Percentiles rank a stretch among this genome's conserved stretches.
Conservation (phyloP, 179 eudicot genomes). For the Carnegiea gigantea region DNA sequence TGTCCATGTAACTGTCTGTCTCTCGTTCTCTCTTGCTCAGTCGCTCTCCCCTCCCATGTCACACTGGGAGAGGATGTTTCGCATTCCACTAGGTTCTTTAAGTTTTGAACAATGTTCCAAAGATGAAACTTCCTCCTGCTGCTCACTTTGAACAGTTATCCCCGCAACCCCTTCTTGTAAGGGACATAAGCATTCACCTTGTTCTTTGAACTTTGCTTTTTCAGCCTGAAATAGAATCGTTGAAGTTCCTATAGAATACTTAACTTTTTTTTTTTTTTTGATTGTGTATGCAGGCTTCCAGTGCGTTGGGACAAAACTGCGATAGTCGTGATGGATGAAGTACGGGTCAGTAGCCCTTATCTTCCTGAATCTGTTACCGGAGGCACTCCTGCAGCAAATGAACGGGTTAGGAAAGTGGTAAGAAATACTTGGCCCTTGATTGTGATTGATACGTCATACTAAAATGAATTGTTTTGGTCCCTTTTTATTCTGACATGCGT, state of each 20-base stretch:
- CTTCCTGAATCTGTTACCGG: constrained; percentile 80
- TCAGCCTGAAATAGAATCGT: background rate
- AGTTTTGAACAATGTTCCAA: too few species aligned
- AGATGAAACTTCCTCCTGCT: too few species aligned
- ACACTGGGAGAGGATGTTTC: too few species aligned
- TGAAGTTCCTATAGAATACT: background rate
- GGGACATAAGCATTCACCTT: background rate
- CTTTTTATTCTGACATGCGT: background rate
- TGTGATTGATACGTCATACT: background rate
- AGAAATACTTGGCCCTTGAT: constrained; percentile 20
- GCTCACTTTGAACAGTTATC: background rate
- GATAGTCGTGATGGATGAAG: constrained; percentile 92
- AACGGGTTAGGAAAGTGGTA: constrained; percentile 98
- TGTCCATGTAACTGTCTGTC: too few species aligned
- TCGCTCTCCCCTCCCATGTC: too few species aligned
- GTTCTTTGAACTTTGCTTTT: background rate
- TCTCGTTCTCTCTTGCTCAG: too few species aligned
- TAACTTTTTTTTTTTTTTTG: background rate
- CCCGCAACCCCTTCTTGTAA: too few species aligned
- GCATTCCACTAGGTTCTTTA: too few species aligned
- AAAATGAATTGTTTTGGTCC: background rate
- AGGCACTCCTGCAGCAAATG: constrained; percentile 89
- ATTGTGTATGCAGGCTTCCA: constrained; percentile 51
- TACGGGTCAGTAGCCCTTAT: constrained; percentile 89
- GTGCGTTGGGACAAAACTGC: constrained; percentile 93